Base-by-base conservation (phyloP, 2,329 filamentous ascomycete species). In the Fusarium tjaetaba region DNA sequence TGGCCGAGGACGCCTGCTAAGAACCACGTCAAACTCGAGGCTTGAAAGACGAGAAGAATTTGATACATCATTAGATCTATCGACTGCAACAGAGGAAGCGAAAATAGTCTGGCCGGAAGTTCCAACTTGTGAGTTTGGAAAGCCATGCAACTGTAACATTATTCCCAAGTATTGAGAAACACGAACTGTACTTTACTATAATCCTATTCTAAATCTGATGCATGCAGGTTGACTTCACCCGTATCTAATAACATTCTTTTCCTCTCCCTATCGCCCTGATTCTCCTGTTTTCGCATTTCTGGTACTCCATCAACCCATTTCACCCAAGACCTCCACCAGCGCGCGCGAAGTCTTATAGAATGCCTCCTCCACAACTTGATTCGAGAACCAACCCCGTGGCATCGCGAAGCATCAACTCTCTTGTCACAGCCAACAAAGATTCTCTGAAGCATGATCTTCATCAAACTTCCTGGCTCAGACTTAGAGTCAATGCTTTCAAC, bases 241-340 rank as follows among this genome's bases (percentile, higher is more conserved):
- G 8, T 4, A 0, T 22, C 28, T 13, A 15, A 4, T 15, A 11
- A 11, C 14, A 10, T 28, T 28, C 43, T 11, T 15, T 28, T 28
- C 2, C 8, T 46, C 14, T 11, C 24, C 24, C 24, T 28, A 0
- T 46, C 43, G 0, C 43, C 11, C 8, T 20, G 24, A 2, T 11
- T 46, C 5, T 28, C 24, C 15, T 5, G 14, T 8, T 42, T 8
- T 7, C 43, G 24, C 0, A 46, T 3, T 15, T 28, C 43, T 22
- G 24, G 43, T 11, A 28, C 24, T 28, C 16, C 42, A 26, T 45
- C 24, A 7, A 20, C 24, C 42, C 42, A 28, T 22, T 28, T 46
- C 18, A 46, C 43, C 43, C 43, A 46, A 46, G 43, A 28, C 5
- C 10, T 46, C 43, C 43, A 46, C 26, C 45, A 22, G 10, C 26